Evolutionary conservation across 176 grass and related monocot species (phyloP).

Genomic region (Phragmites australis): DNA sequence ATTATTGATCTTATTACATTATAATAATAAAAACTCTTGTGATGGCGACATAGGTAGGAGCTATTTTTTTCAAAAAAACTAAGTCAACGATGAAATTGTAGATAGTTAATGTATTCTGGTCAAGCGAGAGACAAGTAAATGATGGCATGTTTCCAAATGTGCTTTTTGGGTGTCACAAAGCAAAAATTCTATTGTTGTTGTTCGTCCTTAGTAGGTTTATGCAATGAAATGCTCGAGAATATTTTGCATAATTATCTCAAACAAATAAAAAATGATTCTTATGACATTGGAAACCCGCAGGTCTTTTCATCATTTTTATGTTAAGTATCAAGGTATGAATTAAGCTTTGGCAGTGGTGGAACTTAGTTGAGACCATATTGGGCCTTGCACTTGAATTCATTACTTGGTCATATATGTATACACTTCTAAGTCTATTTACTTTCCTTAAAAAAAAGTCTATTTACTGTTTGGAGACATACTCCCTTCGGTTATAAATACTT

Average conservation of each 20-base stretch:
- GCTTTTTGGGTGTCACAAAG: not conserved
- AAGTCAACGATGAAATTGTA: not conserved
- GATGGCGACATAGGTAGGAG: not conserved
- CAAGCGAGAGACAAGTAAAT: not conserved
- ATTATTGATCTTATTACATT: not conserved
- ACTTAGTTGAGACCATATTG: too few species aligned
- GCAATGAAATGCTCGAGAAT: not conserved
- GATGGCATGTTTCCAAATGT: not conserved
- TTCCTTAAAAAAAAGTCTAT: too few species aligned
- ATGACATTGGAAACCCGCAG: not conserved
- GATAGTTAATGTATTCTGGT: not conserved
- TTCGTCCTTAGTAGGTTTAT: not conserved
- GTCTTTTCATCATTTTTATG: not conserved
- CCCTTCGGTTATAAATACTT: too few species aligned
- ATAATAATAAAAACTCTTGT: not conserved
- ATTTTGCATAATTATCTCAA: not conserved
- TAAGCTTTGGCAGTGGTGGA: too few species aligned
- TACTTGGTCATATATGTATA: too few species aligned
- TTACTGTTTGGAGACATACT: too few species aligned
- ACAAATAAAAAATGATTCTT: not conserved
- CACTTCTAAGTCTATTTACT: too few species aligned
- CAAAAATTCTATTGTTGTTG: not conserved
- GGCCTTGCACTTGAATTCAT: too few species aligned
- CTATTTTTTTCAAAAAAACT: not conserved
- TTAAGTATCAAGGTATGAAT: slow-evolving; percentile 24